A percentile compares a stretch with the other conserved stretches of the same genome.
Evolutionary conservation across 2,329 filamentous ascomycete species (phyloP).

Genomic region (Fonsecaea nubica): DNA sequence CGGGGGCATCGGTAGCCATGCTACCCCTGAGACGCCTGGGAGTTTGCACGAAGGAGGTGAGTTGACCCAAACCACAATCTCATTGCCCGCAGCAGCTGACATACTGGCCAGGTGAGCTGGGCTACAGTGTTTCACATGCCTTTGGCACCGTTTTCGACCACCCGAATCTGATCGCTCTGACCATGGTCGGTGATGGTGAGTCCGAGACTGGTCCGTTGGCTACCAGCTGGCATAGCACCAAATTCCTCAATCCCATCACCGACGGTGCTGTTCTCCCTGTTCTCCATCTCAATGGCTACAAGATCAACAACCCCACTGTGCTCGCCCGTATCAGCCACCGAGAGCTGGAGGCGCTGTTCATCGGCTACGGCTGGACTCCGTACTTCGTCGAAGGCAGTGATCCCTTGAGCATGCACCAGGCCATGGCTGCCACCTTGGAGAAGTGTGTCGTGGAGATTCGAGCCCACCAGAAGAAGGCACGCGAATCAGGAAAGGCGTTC

Average conservation of each 20-base stretch:
- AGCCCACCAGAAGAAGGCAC: slow-evolving; percentile 72
- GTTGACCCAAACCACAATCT: neutral
- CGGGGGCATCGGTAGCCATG: slow-evolving; percentile 77
- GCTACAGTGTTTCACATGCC: slow-evolving; percentile 80
- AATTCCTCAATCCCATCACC: slow-evolving; percentile 79
- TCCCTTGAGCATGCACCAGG: slow-evolving; percentile 76
- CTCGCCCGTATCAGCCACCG: slow-evolving; percentile 76
- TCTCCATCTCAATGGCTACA: slow-evolving; percentile 81
- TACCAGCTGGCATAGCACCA: slow-evolving; percentile 81
- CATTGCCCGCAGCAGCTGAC: neutral
- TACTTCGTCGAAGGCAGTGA: slow-evolving; percentile 82
- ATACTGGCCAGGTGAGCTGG: slow-evolving; percentile 62
- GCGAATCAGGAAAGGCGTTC: slow-evolving; percentile 71
- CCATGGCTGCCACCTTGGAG: slow-evolving; percentile 79
- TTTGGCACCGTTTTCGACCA: slow-evolving; percentile 79
- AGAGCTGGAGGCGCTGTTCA: slow-evolving; percentile 72
- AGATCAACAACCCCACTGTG: slow-evolving; percentile 81
- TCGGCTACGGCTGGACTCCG: slow-evolving; percentile 78
- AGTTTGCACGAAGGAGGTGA: slow-evolving; percentile 76
- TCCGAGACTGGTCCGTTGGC: slow-evolving; percentile 81
- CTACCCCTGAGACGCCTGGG: slow-evolving; percentile 78
- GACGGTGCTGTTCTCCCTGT: slow-evolving; percentile 80
- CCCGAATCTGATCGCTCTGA: slow-evolving; percentile 74
- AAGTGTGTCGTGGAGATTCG: slow-evolving; percentile 73
- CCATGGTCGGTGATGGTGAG: slow-evolving; percentile 81